phyloP scores from a whole-genome alignment of 805 yeast species.

The Teunomyces kruisii region DNA sequence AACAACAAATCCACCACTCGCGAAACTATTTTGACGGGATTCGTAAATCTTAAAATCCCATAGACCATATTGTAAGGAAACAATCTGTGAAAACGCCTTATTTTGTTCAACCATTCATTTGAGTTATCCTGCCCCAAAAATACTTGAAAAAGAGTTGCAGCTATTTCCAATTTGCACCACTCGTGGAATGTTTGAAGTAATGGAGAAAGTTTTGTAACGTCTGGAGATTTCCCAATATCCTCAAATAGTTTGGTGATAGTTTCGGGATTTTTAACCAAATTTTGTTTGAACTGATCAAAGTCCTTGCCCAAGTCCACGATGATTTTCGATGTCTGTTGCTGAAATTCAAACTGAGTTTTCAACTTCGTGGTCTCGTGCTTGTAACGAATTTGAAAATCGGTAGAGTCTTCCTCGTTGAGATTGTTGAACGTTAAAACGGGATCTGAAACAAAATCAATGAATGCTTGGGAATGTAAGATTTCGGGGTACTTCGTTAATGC shows the following conservation, averaged over 20 bases:
- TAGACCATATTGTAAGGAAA: constrained; percentile 81
- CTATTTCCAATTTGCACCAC: constrained; percentile 79
- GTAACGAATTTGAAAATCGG: constrained; percentile 59
- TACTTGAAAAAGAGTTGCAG: constrained; percentile 79
- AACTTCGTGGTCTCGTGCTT: constrained; percentile 60
- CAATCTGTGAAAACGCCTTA: constrained; percentile 67
- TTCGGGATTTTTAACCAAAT: constrained; percentile 46
- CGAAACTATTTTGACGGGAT: constrained; percentile 82
- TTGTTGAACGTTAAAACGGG: constrained; percentile 27
- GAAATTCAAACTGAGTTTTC: constrained; percentile 68
- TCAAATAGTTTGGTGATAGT: constrained; percentile 63
- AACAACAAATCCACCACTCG: constrained; percentile 77
- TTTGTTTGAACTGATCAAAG: constrained; percentile 58
- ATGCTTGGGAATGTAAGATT: constrained; percentile 50
- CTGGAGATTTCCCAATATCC: constrained; percentile 59
- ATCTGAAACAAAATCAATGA: constrained; percentile 53
- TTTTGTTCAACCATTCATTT: constrained; percentile 68
- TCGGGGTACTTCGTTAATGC: constrained; percentile 53
- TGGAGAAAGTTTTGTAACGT: constrained; percentile 61
- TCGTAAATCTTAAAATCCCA: constrained; percentile 76
- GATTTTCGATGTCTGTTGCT: constrained; percentile 60
- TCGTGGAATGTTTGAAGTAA: constrained; percentile 69
- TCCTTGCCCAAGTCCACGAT: constrained; percentile 54
- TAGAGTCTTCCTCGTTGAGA: constrained; percentile 42
- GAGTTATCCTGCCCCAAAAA: constrained; percentile 82